These are phyloP conservation scores for Daucus carota DNA, from an alignment of 129 eudicot species.

Conservation along the genomic window DH1_v3.0 NC_030381.2:46685001-46685500, in stretches of 20 bases:
- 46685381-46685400: not conserved
- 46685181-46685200: not conserved
- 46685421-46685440: not conserved
- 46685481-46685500: slow-evolving; percentile 87
- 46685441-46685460: slow-evolving; percentile 54
- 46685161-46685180: not conserved
- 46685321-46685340: not conserved
- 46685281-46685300: not conserved
- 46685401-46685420: not conserved
- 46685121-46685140: not conserved
- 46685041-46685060: not conserved
- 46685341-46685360: not conserved
- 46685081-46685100: not conserved
- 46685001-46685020: not conserved
- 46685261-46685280: not conserved
- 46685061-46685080: not conserved
- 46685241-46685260: not conserved
- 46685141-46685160: not conserved
- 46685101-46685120: not conserved
- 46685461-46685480: slow-evolving; percentile 90
- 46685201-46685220: not conserved
- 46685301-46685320: not conserved
- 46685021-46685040: not conserved
- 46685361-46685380: not conserved
- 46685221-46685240: not conserved